Percentiles rank a stretch among this genome's conserved stretches.
These are phyloP conservation scores for Margaritispora aquatica DNA, from an alignment of 495 filamentous ascomycete genomes.

Conservation along the genomic window DNA sequence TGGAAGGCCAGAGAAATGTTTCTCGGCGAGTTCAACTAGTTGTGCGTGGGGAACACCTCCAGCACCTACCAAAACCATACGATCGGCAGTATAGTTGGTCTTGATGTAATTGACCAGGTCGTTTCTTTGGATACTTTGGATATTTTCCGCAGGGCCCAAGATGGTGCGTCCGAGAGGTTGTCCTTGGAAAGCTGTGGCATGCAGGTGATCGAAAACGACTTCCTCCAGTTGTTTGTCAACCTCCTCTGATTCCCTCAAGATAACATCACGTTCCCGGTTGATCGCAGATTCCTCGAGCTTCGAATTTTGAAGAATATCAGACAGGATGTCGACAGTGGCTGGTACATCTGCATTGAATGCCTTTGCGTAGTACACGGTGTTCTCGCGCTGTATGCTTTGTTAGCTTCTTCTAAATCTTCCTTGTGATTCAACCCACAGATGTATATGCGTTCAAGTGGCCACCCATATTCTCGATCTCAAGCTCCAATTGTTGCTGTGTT, in stretches of 20 bases:
- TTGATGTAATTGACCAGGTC: constrained; percentile 95
- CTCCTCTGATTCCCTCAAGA: constrained; percentile 97
- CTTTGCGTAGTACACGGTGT: constrained; percentile 99
- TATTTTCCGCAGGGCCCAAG: constrained; percentile 96
- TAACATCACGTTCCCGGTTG: constrained; percentile 95
- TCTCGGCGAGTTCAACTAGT: constrained; percentile 92
- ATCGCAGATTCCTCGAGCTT: constrained; percentile 90
- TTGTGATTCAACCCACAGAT: constrained; percentile 60
- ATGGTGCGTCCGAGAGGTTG: constrained; percentile 98
- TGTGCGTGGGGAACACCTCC: constrained; percentile 91
- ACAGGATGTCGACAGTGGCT: constrained; percentile 91
- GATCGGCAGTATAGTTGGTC: constrained; percentile 97
- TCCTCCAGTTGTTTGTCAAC: constrained; percentile 99
- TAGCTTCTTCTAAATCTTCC: constrained; percentile 6
- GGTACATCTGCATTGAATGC: constrained; percentile 97
- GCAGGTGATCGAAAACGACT: constrained; percentile 98
- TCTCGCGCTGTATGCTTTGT: constrained; percentile 65
- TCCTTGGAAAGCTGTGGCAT: constrained; percentile 93
- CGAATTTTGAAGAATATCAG: constrained; percentile 98
- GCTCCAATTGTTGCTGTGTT: constrained; percentile 91
- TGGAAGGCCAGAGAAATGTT: constrained; percentile 78
- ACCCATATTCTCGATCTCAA: constrained; percentile 99
- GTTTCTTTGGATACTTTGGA: constrained; percentile 84
- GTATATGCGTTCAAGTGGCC: constrained; percentile 99
- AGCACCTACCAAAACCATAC: constrained; percentile 96